Evolutionary conservation across 176 grass and related monocot species (phyloP), one percentile per base, ranked within the genome.

Genomic region (Paspalum notatum): DNA sequence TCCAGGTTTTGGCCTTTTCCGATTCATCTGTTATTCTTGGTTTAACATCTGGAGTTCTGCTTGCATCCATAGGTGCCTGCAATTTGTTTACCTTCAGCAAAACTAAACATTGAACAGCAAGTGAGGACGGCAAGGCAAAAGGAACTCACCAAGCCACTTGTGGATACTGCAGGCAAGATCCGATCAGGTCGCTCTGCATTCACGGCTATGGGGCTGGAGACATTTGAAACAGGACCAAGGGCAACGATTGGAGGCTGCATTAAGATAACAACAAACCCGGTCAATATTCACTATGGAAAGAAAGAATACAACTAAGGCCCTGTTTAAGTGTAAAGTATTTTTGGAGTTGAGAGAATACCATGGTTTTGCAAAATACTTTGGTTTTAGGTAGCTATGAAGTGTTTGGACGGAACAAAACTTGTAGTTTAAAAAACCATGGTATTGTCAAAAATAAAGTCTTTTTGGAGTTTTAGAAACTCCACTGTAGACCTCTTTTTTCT

Each of bases 1-100:
- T 95, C 97, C 97, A 99, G 32, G 72, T 86, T 74, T 96, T 99
- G 43, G 66, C 67, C 89, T 96, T 99, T 86, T 99, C 97, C 50
- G 90, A 88, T 56, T 99, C 97, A 40, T 99, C 90, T 45, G 79
- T 75, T 91, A 99, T 93, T 90, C 93, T 91, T 22, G 97, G 97
- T 78, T 99, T 99, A 74, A 99, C 82, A 75, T 99, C 95, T 5
- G 71, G 84, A 24, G 83, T 94, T 81, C 95, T 94, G 68, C 78
- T 91, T 77, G 83, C 72, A 52, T 98, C 97, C 89, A 95, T 91
- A 70, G 89, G 73, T 50, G 93, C 85, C 97, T 99, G 87, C 52
- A 15, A 85, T 74, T 85, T 69, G 20, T 74, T 81, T 75, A 67
- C 26, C 63, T 63, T 90, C 80, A 87, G 63, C 66, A 68, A 66